phyloP scores from a whole-genome alignment of 306 rosid genomes.

The Datisca glomerata region DNA sequence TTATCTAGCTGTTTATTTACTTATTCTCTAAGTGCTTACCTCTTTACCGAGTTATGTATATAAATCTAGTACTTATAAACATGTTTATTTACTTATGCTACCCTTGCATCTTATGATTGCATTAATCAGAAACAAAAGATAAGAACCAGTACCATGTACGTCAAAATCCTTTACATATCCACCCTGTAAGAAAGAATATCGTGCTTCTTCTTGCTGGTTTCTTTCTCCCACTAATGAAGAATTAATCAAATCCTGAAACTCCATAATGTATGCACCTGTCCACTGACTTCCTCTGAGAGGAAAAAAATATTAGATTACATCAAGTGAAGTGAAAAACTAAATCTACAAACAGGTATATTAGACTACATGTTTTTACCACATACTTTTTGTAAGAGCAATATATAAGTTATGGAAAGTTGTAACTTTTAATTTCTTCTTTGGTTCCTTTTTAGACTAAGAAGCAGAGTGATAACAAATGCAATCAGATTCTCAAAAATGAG shows the following conservation, averaged over 20 bases:
- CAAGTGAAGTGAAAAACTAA: not conserved
- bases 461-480: not conserved
- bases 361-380: not conserved
- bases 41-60: no score
- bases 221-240: constrained; percentile 26
- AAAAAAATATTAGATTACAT: constrained; percentile 12
- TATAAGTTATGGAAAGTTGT: not conserved
- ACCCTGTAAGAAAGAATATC: constrained; percentile 75
- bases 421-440: not conserved
- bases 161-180: constrained; percentile 68
- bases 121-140: not conserved
- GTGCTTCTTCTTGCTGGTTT: constrained; percentile 45
- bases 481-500: no score
- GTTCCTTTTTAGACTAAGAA: not conserved
- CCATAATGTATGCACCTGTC: constrained; percentile 81
- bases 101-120: no score
- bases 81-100: not conserved
- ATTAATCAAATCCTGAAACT: constrained; percentile 49
- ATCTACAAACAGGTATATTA: not conserved
- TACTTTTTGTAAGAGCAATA: not conserved
- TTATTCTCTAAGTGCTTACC: no score
- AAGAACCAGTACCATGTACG: constrained; percentile 36
- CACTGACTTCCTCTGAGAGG: constrained; percentile 64
- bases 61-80: no score
- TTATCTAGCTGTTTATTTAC: not conserved